These are phyloP conservation scores for Leishmania tropica DNA, from an alignment of 208 protist genomes.

Conservation along the genomic window DNA sequence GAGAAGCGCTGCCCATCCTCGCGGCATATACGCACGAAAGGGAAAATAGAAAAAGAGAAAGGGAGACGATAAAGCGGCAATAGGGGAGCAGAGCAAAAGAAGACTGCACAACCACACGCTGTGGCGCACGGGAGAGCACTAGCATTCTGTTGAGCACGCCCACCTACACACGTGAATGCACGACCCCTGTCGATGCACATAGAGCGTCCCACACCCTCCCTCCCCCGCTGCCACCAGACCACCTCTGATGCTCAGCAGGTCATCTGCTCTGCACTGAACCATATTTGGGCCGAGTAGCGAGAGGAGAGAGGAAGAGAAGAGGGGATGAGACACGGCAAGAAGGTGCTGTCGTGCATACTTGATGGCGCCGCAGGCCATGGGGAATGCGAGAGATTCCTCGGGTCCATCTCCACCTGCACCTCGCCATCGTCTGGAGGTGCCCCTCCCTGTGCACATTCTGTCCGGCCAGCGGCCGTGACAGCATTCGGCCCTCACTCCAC, in stretches of 20 bases:
- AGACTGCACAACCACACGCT: background rate
- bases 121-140: background rate
- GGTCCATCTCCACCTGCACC: background rate
- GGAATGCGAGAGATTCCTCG: background rate
- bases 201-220: background rate
- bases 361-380: background rate
- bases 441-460: background rate
- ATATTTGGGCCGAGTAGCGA: background rate
- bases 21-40: constrained; percentile 1
- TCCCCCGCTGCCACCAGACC: background rate
- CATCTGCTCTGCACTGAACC: background rate
- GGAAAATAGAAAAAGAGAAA: background rate
- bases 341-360: background rate
- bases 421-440: background rate
- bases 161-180: background rate
- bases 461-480: background rate
- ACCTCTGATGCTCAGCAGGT: background rate
- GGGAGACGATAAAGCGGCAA: background rate
- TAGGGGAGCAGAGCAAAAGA: background rate
- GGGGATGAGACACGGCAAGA: background rate
- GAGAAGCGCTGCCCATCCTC: background rate
- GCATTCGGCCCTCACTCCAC: background rate
- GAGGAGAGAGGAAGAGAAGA: background rate
- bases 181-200: background rate
- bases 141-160: background rate